Percentiles rank a stretch among this genome's conserved stretches.
phyloP scores from a whole-genome alignment of 257 asterid genomes.

The Scutellaria baicalensis region DNA sequence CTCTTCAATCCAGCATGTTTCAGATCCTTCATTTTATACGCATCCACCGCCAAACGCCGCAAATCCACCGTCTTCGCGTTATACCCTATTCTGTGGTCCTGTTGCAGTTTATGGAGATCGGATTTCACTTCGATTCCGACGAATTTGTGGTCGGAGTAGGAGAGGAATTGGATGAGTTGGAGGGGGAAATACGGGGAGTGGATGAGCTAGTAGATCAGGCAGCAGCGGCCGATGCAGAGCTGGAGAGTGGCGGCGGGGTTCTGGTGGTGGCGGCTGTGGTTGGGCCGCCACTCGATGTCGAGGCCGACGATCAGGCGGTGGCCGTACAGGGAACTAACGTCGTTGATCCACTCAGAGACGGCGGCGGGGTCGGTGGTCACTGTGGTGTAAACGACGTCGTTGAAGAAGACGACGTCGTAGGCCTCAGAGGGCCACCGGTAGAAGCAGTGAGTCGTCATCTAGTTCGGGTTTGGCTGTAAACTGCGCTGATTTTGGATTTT shows the following conservation, averaged over 20 bases:
- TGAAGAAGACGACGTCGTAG: conserved; percentile 21
- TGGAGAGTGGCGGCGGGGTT: conserved; percentile 42
- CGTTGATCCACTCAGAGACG: conserved; percentile 23
- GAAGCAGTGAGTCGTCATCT: not conserved
- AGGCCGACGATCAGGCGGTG: conserved; percentile 32
- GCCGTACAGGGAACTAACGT: conserved; percentile 10
- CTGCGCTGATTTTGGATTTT: no score
- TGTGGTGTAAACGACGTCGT: conserved; percentile 19
- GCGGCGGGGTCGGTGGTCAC: conserved; percentile 21
- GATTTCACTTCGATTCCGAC: conserved; percentile 28
- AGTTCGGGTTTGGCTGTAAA: not conserved
- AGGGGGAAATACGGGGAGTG: conserved; percentile 23
- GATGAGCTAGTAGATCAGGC: conserved; percentile 32
- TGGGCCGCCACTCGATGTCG: conserved; percentile 42
- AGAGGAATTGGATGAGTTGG: conserved; percentile 22
- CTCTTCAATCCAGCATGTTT: conserved; percentile 20
- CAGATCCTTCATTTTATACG: not conserved
- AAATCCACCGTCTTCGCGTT: conserved; percentile 22
- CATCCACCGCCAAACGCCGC: conserved; percentile 24
- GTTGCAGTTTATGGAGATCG: conserved; percentile 28
- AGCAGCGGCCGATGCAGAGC: conserved; percentile 31
- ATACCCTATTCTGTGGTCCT: conserved; percentile 21
- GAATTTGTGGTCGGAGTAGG: conserved; percentile 19
- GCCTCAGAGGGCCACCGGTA: conserved; percentile 1
- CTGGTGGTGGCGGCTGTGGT: not conserved